These are phyloP conservation scores for Polygonum aviculare DNA, from an alignment of 148 eudicot species.

Conservation along the genomic window DNA sequence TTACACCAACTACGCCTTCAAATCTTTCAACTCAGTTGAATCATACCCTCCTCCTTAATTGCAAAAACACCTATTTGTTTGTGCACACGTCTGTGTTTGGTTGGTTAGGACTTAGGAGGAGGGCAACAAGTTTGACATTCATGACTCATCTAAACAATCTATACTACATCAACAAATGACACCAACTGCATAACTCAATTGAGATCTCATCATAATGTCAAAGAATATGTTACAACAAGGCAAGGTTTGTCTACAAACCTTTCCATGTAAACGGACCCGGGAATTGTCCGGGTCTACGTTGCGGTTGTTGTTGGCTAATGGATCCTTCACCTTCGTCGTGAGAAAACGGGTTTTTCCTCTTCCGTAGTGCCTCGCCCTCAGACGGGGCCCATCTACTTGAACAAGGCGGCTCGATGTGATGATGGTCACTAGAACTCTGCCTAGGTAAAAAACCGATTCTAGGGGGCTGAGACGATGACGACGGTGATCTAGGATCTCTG, in stretches of 20 bases:
- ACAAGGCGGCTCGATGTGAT: slow-evolving; percentile 22
- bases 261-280: slow-evolving; percentile 44
- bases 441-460: slow-evolving; percentile 54
- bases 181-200: slow-evolving; percentile 4
- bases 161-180: background rate
- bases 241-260: slow-evolving; percentile 43
- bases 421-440: slow-evolving; percentile 25
- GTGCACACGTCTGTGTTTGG: background rate
- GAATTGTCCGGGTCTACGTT: slow-evolving; percentile 30
- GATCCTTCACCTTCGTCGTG: slow-evolving; percentile 29
- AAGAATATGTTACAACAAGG: slow-evolving; percentile 32
- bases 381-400: slow-evolving; percentile 17
- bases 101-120: background rate
- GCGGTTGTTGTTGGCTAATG: slow-evolving; percentile 33
- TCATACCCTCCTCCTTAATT: background rate
- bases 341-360: slow-evolving; percentile 44
- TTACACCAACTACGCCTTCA: background rate
- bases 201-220: slow-evolving; percentile 18
- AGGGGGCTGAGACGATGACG: slow-evolving; percentile 19
- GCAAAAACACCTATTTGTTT: background rate
- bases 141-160: background rate
- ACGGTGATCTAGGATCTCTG: slow-evolving; percentile 12
- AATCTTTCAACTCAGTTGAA: background rate
- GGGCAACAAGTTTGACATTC: background rate
- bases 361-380: slow-evolving; percentile 40